phyloP scores from a whole-genome alignment of 768 basidiomycete genomes.

The Suillus variegatus region DNA sequence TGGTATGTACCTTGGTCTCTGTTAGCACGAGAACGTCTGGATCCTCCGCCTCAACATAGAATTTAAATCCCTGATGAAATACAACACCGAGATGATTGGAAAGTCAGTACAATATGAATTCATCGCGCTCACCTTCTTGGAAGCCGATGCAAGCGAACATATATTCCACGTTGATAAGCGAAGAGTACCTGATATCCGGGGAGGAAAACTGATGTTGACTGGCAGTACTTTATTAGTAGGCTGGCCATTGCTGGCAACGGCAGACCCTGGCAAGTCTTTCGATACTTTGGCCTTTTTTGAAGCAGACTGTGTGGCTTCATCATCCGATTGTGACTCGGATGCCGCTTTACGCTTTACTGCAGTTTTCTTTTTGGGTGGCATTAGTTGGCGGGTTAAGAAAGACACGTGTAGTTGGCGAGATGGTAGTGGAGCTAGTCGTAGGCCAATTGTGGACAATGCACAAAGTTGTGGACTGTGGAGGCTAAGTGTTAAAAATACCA shows the following conservation, averaged over 20 bases:
- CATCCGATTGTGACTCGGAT: conserved; percentile 26
- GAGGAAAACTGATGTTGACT: conserved; percentile 57
- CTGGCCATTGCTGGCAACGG: conserved; percentile 46
- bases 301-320: conserved; percentile 23
- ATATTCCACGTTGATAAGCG: conserved; percentile 80
- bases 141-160: conserved; percentile 70
- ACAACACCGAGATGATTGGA: background rate
- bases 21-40: conserved; percentile 83
- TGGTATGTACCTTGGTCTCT: conserved; percentile 70
- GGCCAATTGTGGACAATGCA: background rate
- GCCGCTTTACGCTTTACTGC: conserved; percentile 34
- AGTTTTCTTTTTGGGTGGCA: conserved; percentile 34
- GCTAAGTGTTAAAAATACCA: background rate
- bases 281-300: conserved; percentile 30
- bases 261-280: conserved; percentile 17
- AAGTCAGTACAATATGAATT: background rate
- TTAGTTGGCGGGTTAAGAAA: conserved; percentile 9
- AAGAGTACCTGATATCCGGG: conserved; percentile 45
- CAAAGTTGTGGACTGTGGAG: too few relatives aligned
- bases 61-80: conserved; percentile 68
- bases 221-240: conserved; percentile 78
- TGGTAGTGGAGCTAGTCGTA: background rate
- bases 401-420: background rate
- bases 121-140: conserved; percentile 64
- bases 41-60: conserved; percentile 84